phyloP scores from a whole-genome alignment of 2,329 filamentous ascomycete genomes.

The Aureobasidium sp. region DNA sequence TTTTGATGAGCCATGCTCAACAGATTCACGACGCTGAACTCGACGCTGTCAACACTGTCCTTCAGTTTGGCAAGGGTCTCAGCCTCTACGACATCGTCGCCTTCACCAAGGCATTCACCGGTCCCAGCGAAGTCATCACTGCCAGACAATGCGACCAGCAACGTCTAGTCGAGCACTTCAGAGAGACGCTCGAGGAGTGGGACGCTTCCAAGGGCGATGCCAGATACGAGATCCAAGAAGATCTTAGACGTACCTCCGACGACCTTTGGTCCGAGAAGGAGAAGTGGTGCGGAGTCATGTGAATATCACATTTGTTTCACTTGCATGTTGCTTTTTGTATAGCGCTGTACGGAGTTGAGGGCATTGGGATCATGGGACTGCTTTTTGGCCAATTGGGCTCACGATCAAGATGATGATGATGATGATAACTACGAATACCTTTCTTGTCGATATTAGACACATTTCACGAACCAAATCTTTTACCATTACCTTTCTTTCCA shows the following conservation, averaged over 20 bases:
- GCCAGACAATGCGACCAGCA: conserved; percentile 1
- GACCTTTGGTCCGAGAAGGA: conserved; percentile 6
- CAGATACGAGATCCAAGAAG: conserved; percentile 1
- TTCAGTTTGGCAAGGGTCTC: neutral
- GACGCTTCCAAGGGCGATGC: neutral
- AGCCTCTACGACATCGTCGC: conserved; percentile 3
- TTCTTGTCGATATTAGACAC: conserved; percentile 10
- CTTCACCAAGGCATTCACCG: conserved; percentile 4
- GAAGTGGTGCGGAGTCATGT: conserved; percentile 8
- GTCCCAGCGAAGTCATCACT: conserved; percentile 4
- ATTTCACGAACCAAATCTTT: neutral
- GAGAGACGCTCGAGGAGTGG: conserved; percentile 4
- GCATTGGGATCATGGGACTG: neutral
- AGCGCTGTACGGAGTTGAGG: neutral
- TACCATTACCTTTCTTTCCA: neutral
- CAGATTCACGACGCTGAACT: conserved; percentile 5
- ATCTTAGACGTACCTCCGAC: neutral
- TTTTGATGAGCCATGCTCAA: conserved; percentile 5
- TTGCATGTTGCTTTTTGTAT: neutral
- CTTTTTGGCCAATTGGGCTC: conserved; percentile 1
- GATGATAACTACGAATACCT: neutral
- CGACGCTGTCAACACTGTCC: conserved; percentile 1
- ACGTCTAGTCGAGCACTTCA: conserved; percentile 6
- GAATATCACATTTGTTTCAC: neutral
- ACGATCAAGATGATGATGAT: conserved; percentile 3